Conservation (phyloP, 805 yeast genomes). For the Candida stauntonica region DNA sequence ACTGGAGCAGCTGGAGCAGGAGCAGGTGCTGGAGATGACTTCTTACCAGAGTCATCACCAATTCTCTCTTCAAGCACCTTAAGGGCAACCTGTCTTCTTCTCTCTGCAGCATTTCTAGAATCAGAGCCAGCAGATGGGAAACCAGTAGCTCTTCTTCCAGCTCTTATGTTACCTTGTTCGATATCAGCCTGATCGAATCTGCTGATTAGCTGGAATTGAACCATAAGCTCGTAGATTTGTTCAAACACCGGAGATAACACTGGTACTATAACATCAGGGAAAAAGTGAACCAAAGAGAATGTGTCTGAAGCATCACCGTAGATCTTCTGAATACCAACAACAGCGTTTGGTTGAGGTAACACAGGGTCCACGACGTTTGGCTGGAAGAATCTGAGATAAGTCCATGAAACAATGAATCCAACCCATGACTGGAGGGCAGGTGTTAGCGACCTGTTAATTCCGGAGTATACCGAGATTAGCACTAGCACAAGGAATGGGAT, state of each 20-base stretch:
- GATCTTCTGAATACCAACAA: conserved; percentile 32
- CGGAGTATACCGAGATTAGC: conserved; percentile 28
- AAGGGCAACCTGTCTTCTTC: conserved; percentile 73
- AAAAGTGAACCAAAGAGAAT: conserved; percentile 76
- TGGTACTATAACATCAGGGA: conserved; percentile 62
- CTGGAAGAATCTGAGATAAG: conserved; percentile 76
- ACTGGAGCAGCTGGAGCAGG: not conserved
- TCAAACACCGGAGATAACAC: conserved; percentile 49
- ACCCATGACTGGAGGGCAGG: conserved; percentile 53
- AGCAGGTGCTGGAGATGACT: not conserved
- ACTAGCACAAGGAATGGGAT: conserved; percentile 47
- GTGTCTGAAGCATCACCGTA: conserved; percentile 90
- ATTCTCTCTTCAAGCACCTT: conserved; percentile 69
- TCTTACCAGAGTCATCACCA: conserved; percentile 19
- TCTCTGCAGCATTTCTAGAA: conserved; percentile 56
- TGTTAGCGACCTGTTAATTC: conserved; percentile 32
- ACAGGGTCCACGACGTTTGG: conserved; percentile 47
- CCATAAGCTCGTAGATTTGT: conserved; percentile 34
- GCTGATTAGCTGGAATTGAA: conserved; percentile 44
- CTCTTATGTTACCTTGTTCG: conserved; percentile 70
- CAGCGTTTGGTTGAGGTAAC: conserved; percentile 39
- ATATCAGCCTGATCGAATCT: conserved; percentile 67
- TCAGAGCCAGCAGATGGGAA: conserved; percentile 22
- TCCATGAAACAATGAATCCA: conserved; percentile 68
- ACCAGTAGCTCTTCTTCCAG: conserved; percentile 48